Evolutionary conservation across 1,284 basidiomycete genomes (phyloP), one percentile per base, ranked within the genome.

Genomic region (Pisolithus thermaeus): DNA sequence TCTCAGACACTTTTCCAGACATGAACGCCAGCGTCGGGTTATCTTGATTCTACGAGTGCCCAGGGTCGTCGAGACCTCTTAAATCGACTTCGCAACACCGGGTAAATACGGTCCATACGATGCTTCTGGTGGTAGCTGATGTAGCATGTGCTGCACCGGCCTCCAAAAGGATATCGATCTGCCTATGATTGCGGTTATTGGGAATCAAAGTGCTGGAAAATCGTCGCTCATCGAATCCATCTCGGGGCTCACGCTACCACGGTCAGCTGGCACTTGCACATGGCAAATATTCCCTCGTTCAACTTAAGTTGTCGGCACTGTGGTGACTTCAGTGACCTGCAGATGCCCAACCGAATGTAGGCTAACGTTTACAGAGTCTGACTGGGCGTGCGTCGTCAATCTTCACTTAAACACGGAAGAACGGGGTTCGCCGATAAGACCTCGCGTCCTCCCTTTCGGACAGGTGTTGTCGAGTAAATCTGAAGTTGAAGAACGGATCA

Each of bases 281-380:
- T 68, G 83, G 80, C 80, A 58, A n/a, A 62, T 59, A 2, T 3
- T 4, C 39, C 20, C 22, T 44, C 27, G 6, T n/a, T 52, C 18
- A 8, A 6, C 16, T 35, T 36, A 20, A 22, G 12, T 35, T 22
- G 18, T 20, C 9, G 32, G 12, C n/a, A 11, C n/a, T n/a, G n/a
- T 35, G 18, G 36, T 18, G 32, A 22, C 32, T 35, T 7, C 25
- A 8, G 42, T 25, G 14, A 30, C 27, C 36, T 32, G 27, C 54
- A 85, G 83, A n/a, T 85, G 81, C 55, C 83, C 84, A 0, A 84
- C 79, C 0, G 83, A 86, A 56, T 82, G 80, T 53, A 73, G 77
- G 7, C 70, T 86, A 0, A 69, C 76, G 1, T 62, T 66, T 18
- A 73, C 75, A 0, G 53, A 65, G 3, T 56, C 59, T 0, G 59